These are phyloP conservation scores for Geotrichum siamense DNA, from an alignment of 1,139 yeast genomes.

Conservation along the genomic window DNA sequence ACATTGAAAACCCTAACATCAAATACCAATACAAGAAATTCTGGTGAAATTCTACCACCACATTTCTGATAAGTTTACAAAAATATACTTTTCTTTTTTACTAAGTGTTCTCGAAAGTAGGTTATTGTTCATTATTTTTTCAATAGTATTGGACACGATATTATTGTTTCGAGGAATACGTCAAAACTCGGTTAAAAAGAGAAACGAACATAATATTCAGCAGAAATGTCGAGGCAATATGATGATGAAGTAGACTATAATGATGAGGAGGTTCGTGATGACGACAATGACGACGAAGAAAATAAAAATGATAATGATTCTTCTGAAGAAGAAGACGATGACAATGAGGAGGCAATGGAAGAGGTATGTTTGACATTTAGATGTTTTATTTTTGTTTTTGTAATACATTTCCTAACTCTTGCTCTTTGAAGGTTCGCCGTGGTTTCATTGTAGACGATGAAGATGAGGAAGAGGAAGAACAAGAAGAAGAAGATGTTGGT, in stretches of 20 bases:
- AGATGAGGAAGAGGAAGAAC: constrained; percentile 53
- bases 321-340: constrained; percentile 40
- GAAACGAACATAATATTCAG: no score
- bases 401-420: background rate
- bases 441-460: constrained; percentile 95
- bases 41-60: constrained; percentile 6
- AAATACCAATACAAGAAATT: constrained; percentile 2
- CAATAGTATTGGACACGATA: no score
- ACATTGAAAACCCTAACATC: constrained; percentile 1
- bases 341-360: constrained; percentile 40
- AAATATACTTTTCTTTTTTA: no score
- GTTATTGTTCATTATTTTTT: no score
- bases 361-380: constrained; percentile 24
- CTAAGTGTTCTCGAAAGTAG: no score
- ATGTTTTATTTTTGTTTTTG: background rate
- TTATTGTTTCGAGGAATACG: no score
- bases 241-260: constrained; percentile 13
- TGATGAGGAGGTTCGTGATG: constrained; percentile 15
- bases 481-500: constrained; percentile 36
- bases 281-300: constrained; percentile 19
- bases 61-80: background rate
- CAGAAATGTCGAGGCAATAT: constrained; percentile 17
- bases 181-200: no score
- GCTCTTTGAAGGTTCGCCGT: constrained; percentile 52
- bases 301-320: constrained; percentile 27